A percentile compares a stretch with the other conserved stretches of the same genome.
These are phyloP conservation scores for Candida odintsovae DNA, from an alignment of 805 yeast species.

Conservation along the genomic window DNA sequence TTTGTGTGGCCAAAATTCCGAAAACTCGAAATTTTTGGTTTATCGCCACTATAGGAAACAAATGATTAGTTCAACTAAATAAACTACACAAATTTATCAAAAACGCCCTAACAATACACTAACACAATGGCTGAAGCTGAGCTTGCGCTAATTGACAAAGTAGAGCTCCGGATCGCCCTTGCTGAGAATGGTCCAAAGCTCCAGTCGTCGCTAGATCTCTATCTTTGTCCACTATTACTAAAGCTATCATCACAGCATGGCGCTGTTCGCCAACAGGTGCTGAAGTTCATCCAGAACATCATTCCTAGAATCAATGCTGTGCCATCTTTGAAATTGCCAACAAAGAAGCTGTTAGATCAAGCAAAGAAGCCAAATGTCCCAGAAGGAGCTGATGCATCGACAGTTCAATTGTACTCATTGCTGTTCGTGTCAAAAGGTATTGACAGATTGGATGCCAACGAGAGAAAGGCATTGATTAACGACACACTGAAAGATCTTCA, in stretches of 20 bases:
- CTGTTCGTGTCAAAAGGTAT: constrained; percentile 65
- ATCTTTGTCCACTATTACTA: constrained; percentile 70
- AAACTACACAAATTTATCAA: no score
- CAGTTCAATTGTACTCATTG: constrained; percentile 57
- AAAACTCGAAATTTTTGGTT: not conserved
- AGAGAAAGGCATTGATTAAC: constrained; percentile 38
- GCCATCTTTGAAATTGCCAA: constrained; percentile 54
- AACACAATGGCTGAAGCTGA: constrained; percentile 36
- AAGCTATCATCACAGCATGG: constrained; percentile 70
- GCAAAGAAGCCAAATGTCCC: constrained; percentile 49
- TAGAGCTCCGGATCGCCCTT: constrained; percentile 74
- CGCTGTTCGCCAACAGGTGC: constrained; percentile 60
- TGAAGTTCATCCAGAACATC: constrained; percentile 60
- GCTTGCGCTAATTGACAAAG: constrained; percentile 60
- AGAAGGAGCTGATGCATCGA: constrained; percentile 35
- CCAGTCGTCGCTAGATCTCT: constrained; percentile 51
- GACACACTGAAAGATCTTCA: constrained; percentile 42
- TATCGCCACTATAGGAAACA: not conserved
- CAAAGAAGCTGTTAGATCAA: constrained; percentile 55
- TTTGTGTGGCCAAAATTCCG: not conserved
- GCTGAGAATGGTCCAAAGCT: constrained; percentile 65
- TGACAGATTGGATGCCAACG: constrained; percentile 42
- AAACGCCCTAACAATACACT: not conserved
- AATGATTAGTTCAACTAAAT: not conserved
- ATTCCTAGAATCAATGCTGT: constrained; percentile 61